Evolutionary conservation across 2,329 filamentous ascomycete genomes (phyloP), one percentile per base, ranked within the genome.

Genomic region (Pestalotiopsis sp.): DNA sequence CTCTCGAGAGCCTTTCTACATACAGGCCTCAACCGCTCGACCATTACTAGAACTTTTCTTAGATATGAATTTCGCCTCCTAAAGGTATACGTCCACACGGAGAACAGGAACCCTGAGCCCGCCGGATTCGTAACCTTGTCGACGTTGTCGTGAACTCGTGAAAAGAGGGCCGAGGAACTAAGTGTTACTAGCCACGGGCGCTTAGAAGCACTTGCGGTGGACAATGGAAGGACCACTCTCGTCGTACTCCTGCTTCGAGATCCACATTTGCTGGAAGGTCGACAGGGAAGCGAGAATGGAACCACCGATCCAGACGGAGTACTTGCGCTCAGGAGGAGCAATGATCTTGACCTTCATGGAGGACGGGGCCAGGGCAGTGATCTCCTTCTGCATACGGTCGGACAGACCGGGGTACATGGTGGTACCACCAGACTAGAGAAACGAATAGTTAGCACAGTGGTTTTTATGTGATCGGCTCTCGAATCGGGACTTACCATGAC

Each of bases 301-400:
- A 91, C 96, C 96, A 96, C 96, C 96, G 85, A 99, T 99, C 96
- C 96, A 99, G 90, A 99, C 96, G 74, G 96, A 98, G 94, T 99
- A 99, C 91, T 99, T 99, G 87, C 96, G 94, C 93, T 99, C 96
- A 77, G 96, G 96, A 79, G 96, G 96, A 88, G 96, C 96, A 84
- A 99, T 98, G 88, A 99, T 98, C 93, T 98, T 98, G 91, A 99
- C 95, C 94, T 98, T 98, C 96, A 99, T 98, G 82, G 95, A 98
- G 76, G 96, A 98, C 82, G 96, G 96, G 83, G 96, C 96, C 87
- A 99, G 93, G 83, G 95, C 93, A 84, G 95, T 98, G 85, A 99
- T 98, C 90, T 99, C 96, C 94, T 99, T 98, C 88, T 99, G 96
- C 96, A 99, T 98, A 91, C 96, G 96, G 90, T 99, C 96, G 85